Percentiles rank a stretch among this genome's conserved stretches.
Conservation (phyloP, 1,139 yeast species). For the Pichia sp. region DNA sequence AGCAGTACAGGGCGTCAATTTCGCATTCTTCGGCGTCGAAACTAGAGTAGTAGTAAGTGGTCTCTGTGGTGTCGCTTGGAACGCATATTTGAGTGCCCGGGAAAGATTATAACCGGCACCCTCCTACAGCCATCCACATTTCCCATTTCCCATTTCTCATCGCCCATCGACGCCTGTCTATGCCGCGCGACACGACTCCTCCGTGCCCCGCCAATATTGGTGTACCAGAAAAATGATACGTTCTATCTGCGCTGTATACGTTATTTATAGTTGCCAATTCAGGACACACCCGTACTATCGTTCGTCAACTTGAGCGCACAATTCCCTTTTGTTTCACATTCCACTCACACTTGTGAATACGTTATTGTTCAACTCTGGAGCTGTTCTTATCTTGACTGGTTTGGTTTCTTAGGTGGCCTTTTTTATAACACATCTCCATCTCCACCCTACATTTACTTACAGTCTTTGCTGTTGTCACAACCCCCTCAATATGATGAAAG, state of each 20-base stretch:
- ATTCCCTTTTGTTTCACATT: too few species aligned
- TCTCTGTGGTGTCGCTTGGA: slow-evolving; percentile 74
- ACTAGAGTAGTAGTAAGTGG: slow-evolving; percentile 65
- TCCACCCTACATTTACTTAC: background rate
- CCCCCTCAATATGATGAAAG: slow-evolving; percentile 26
- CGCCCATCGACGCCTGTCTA: background rate
- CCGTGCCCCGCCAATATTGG: background rate
- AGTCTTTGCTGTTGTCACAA: background rate
- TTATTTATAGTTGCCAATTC: too few species aligned
- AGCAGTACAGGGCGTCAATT: slow-evolving; percentile 63
- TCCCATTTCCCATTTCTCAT: background rate
- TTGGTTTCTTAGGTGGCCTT: too few species aligned
- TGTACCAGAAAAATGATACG: background rate
- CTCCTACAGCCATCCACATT: too few species aligned
- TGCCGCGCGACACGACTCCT: background rate
- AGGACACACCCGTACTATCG: too few species aligned
- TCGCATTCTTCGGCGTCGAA: slow-evolving; percentile 50
- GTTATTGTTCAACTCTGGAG: too few species aligned
- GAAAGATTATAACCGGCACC: background rate
- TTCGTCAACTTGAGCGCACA: too few species aligned
- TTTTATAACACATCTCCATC: background rate
- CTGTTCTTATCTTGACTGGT: background rate
- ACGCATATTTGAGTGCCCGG: slow-evolving; percentile 31
- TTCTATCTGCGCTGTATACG: too few species aligned
- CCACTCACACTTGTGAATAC: too few species aligned